Evolutionary conservation across 129 eudicot species (phyloP).

Genomic region (Tagetes erecta): DNA sequence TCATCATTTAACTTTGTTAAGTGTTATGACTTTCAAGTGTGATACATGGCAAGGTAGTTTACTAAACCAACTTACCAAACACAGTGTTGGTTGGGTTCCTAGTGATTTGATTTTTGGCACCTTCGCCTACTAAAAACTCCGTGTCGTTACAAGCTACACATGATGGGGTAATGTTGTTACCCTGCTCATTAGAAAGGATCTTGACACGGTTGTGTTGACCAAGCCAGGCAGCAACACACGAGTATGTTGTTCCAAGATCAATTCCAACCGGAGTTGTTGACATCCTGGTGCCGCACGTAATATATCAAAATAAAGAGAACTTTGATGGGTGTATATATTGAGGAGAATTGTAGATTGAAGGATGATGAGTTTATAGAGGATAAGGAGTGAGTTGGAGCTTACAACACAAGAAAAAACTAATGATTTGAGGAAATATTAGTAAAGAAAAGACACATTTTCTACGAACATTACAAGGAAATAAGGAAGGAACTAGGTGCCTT

Average conservation of each 20-base stretch:
- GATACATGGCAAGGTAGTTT: background rate
- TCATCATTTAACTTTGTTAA: no score
- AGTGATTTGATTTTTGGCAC: background rate
- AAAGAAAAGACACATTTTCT: no score
- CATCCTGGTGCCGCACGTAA: background rate
- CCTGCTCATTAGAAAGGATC: background rate
- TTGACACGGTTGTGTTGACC: background rate
- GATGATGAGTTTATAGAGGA: no score
- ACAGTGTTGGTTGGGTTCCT: background rate
- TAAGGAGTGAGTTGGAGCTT: no score
- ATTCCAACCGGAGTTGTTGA: background rate
- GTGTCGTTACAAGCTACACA: background rate
- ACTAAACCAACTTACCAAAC: background rate
- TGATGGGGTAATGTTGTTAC: background rate
- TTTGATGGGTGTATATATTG: no score
- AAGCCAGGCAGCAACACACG: background rate
- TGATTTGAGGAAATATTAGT: no score
- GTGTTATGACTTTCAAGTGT: background rate
- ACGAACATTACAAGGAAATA: no score
- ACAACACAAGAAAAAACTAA: no score
- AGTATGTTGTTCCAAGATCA: background rate
- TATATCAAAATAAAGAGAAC: no score
- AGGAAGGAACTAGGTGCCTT: no score
- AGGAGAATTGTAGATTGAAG: no score
- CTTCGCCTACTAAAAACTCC: background rate